phyloP scores from a whole-genome alignment of 2,329 filamentous ascomycete species.

The Cladorrhinum sp. region DNA sequence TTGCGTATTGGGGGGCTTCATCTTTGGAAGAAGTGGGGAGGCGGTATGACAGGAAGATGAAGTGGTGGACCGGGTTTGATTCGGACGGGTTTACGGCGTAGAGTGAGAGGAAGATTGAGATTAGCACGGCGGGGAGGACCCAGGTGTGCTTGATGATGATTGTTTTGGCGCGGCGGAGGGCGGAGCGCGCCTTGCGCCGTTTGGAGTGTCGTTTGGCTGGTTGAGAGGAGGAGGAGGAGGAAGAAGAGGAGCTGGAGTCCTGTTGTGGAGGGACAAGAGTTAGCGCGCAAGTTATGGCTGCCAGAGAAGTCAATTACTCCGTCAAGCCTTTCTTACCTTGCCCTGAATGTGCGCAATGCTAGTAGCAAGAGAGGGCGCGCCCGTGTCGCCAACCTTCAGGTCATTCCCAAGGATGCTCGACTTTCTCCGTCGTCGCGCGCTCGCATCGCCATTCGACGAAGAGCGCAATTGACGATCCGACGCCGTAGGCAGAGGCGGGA shows the following conservation, averaged over 20 bases:
- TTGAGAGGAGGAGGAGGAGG: constrained; percentile 26
- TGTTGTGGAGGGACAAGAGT: constrained; percentile 23
- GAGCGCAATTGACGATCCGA: constrained; percentile 47
- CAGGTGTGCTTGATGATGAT: constrained; percentile 58
- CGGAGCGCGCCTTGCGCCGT: constrained; percentile 53
- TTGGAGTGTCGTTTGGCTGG: constrained; percentile 47
- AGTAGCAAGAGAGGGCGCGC: constrained; percentile 53
- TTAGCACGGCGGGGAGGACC: constrained; percentile 64
- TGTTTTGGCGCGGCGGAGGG: constrained; percentile 52
- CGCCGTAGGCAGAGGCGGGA: constrained; percentile 52
- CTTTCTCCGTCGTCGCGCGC: constrained; percentile 50
- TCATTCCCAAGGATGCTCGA: constrained; percentile 54
- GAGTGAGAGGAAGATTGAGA: constrained; percentile 59
- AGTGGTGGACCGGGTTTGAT: constrained; percentile 74
- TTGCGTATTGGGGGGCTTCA: constrained; percentile 70
- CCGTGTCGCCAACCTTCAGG: constrained; percentile 54
- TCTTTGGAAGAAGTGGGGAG: constrained; percentile 51
- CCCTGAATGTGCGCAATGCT: constrained; percentile 46
- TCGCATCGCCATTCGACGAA: constrained; percentile 32
- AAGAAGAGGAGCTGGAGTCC: constrained; percentile 25
- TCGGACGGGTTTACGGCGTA: constrained; percentile 75
- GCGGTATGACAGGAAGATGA: constrained; percentile 88
- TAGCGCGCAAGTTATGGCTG: constrained; percentile 14
- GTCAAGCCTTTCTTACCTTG: constrained; percentile 16
- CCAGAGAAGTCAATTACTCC: neutral